A percentile compares a stretch with the other conserved stretches of the same genome.
Evolutionary conservation across 2,329 filamentous ascomycete genomes (phyloP).

Genomic region (Massarina eburnea): DNA sequence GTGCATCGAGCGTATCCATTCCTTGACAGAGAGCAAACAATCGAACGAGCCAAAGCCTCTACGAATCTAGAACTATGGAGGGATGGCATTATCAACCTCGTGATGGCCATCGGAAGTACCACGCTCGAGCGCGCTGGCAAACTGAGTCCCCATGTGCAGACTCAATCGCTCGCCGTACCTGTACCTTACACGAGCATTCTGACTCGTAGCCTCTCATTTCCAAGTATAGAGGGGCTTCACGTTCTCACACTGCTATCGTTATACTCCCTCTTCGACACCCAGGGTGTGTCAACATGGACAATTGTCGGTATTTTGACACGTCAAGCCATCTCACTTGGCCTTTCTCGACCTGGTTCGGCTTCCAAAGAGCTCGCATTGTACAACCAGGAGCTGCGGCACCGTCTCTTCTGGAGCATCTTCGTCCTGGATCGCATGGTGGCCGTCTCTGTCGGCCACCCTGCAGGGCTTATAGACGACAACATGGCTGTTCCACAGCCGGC

Average conservation of each 20-base stretch:
- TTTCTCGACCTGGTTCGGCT: background rate
- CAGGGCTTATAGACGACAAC: constrained; percentile 1
- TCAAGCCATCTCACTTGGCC: background rate
- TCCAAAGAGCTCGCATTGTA: background rate
- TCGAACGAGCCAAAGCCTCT: background rate
- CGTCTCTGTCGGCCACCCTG: background rate
- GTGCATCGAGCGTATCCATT: constrained; percentile 4
- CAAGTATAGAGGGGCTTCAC: background rate
- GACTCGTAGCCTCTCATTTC: background rate
- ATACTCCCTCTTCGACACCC: constrained; percentile 3
- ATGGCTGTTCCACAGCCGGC: background rate
- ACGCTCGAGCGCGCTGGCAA: constrained; percentile 1
- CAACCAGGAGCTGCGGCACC: background rate
- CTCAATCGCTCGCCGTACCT: too few relatives aligned
- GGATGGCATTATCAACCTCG: background rate
- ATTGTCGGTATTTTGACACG: constrained; percentile 1
- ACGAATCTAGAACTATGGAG: background rate
- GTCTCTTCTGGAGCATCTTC: constrained; percentile 4
- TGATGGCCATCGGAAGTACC: constrained; percentile 3
- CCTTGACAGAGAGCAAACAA: constrained; percentile 1
- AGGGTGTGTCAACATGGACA: background rate
- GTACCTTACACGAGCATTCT: constrained; percentile 1
- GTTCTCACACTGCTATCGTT: constrained; percentile 1
- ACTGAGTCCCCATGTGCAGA: background rate
- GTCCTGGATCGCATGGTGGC: constrained; percentile 3